These are phyloP conservation scores for Halteria grandinella DNA, from an alignment of 73 alveolate species.

Conservation along the genomic window DNA sequence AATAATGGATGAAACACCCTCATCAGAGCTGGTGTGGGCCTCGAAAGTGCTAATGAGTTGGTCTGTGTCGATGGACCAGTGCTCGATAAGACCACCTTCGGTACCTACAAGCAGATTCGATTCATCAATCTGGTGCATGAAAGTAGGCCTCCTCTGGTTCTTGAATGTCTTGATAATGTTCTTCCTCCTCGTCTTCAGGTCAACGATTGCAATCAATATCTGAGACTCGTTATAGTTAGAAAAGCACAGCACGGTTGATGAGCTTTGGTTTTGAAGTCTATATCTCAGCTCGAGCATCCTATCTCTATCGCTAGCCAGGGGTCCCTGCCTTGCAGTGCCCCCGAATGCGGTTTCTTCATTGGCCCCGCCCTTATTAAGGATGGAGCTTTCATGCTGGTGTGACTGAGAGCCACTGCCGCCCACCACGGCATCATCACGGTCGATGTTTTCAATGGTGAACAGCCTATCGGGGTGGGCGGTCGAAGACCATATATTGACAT, in stretches of 20 bases:
- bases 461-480: conserved; percentile 51
- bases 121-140: conserved; percentile 14
- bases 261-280: conserved; percentile 11
- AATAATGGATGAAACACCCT: conserved; percentile 23
- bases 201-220: conserved; percentile 36
- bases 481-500: conserved; percentile 53
- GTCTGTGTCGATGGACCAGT: conserved; percentile 33
- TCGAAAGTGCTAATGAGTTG: not conserved
- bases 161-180: conserved; percentile 39
- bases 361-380: not conserved
- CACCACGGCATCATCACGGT: conserved; percentile 47
- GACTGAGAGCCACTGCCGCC: too few relatives aligned
- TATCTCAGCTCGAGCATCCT: conserved; percentile 40
- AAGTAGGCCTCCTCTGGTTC: conserved; percentile 25
- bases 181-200: conserved; percentile 56
- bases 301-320: conserved; percentile 28
- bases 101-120: conserved; percentile 42
- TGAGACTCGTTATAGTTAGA: conserved; percentile 32
- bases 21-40: conserved; percentile 26
- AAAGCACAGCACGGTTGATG: conserved; percentile 56
- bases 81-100: conserved; percentile 43
- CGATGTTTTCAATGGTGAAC: conserved; percentile 49
- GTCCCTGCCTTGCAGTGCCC: too few relatives aligned
- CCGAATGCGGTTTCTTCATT: too few relatives aligned
- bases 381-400: conserved; percentile 1